Percentiles rank a stretch among this genome's conserved stretches.
phyloP scores from a whole-genome alignment of 148 eudicot genomes.

The Pharnaceum exiguum region DNA sequence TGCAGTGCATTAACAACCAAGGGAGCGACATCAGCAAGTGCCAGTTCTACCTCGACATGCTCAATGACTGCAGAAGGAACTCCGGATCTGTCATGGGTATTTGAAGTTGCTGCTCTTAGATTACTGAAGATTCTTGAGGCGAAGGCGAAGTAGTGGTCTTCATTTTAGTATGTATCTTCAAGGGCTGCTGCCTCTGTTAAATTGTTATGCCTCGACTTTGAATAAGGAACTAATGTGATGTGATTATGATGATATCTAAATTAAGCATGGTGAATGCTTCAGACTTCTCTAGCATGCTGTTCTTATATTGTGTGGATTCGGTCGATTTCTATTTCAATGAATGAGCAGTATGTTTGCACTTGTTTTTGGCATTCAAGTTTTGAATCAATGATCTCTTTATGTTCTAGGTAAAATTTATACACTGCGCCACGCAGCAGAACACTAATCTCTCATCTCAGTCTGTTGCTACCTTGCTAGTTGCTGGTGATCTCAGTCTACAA shows the following conservation, averaged over 20 bases:
- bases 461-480: no score
- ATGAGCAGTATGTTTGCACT: no score
- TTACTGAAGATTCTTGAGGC: constrained; percentile 1
- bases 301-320: no score
- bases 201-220: neutral
- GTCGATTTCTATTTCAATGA: no score
- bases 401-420: no score
- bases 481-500: no score
- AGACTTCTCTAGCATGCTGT: constrained; percentile 1
- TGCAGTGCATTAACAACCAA: constrained; percentile 62
- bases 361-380: no score
- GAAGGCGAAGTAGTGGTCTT: constrained; percentile 4
- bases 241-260: neutral
- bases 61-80: constrained; percentile 58
- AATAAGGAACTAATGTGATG: neutral
- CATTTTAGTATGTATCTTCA: neutral
- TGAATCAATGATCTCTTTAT: no score
- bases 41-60: constrained; percentile 94
- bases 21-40: constrained; percentile 84
- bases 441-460: no score
- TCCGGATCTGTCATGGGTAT: constrained; percentile 46
- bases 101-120: constrained; percentile 9
- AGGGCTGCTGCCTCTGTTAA: constrained; percentile 8
- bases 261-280: neutral
- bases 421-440: no score